phyloP scores from a whole-genome alignment of 257 asterid species.

The Verbascum thapsus region DNA sequence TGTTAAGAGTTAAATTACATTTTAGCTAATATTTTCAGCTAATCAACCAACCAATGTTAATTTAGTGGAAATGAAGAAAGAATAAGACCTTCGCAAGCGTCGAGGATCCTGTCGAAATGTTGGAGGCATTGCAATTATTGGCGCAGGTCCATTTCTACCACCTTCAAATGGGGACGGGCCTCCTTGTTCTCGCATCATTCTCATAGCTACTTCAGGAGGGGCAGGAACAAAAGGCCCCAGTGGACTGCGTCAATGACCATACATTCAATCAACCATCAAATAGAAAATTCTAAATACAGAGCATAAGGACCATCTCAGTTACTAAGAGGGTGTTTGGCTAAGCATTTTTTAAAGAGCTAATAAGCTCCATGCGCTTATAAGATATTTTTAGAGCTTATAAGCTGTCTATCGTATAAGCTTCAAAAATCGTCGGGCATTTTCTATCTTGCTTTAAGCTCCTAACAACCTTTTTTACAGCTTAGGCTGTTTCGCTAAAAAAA shows the following conservation, averaged over 20 bases:
- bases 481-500: no score
- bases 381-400: no score
- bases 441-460: no score
- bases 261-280: constrained; percentile 24
- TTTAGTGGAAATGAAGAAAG: constrained; percentile 10
- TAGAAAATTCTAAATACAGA: neutral
- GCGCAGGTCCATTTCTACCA: constrained; percentile 72
- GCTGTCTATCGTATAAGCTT: no score
- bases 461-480: no score
- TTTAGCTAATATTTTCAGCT: no score
- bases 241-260: constrained; percentile 59
- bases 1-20: neutral
- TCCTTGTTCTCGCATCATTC: constrained; percentile 91
- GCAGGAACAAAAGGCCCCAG: constrained; percentile 98
- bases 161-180: constrained; percentile 91
- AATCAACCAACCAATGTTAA: constrained; percentile 3
- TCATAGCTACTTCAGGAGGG: constrained; percentile 99
- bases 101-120: constrained; percentile 91
- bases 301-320: neutral
- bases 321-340: no score
- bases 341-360: no score
- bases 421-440: no score
- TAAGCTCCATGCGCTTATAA: no score
- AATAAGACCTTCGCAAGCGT: constrained; percentile 75
- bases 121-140: constrained; percentile 80